Percentiles rank a stretch among this genome's conserved stretches.
Conservation (phyloP, 2,329 filamentous ascomycete genomes). For the Trichoderma sp. region DNA sequence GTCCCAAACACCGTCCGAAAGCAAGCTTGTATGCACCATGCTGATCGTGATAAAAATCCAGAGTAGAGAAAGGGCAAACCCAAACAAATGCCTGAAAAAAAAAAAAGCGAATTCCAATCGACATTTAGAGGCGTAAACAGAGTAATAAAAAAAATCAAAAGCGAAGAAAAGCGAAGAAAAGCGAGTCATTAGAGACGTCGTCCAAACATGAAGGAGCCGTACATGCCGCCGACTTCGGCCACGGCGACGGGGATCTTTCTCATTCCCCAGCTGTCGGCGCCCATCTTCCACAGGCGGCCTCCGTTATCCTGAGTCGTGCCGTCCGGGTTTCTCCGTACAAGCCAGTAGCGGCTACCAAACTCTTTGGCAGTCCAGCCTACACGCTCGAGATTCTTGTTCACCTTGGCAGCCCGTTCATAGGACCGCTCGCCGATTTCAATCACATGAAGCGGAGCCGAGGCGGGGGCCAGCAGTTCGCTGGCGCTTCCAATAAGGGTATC, state of each 20-base stretch:
- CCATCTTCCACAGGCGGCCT: constrained; percentile 78
- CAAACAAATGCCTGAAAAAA: background rate
- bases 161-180: background rate
- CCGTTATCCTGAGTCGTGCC: constrained; percentile 38
- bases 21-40: constrained; percentile 1
- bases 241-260: constrained; percentile 86
- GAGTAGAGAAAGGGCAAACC: background rate
- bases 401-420: constrained; percentile 62
- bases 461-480: constrained; percentile 57
- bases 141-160: background rate
- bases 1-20: constrained; percentile 21
- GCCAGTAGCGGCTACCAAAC: constrained; percentile 62
- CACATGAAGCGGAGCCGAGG: constrained; percentile 69
- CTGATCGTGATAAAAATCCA: background rate
- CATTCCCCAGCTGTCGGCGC: constrained; percentile 81
- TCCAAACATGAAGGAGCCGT: constrained; percentile 70
- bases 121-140: background rate
- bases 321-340: constrained; percentile 56
- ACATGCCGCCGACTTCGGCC: constrained; percentile 91
- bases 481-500: constrained; percentile 57
- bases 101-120: background rate
- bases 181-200: constrained; percentile 46
- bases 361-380: constrained; percentile 71
- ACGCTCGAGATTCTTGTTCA: constrained; percentile 56
- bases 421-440: constrained; percentile 71